These are phyloP conservation scores for Castanopsis chinensis DNA, from an alignment of 306 rosid species.

Conservation along the genomic window DNA sequence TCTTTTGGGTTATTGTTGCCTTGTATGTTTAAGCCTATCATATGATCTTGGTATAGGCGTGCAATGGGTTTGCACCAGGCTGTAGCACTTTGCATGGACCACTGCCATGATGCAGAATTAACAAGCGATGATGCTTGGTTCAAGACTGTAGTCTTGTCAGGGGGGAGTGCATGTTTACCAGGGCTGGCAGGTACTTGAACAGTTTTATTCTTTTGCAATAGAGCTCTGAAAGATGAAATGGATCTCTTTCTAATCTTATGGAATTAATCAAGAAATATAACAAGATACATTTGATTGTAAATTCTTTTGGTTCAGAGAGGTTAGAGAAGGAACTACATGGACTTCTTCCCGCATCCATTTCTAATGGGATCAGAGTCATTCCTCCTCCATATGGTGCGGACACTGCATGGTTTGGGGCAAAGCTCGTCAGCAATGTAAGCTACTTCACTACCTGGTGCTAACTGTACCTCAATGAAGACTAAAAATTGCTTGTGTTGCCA, in stretches of 20 bases:
- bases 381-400: slow-evolving; percentile 85
- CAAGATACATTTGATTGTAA: background rate
- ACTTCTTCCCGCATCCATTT: slow-evolving; percentile 54
- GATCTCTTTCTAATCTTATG: background rate
- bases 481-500: background rate
- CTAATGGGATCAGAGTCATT: slow-evolving; percentile 54
- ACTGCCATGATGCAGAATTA: slow-evolving; percentile 65
- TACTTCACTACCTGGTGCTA: background rate
- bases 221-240: slow-evolving; percentile 13
- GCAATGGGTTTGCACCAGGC: slow-evolving; percentile 90
- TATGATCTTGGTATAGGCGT: slow-evolving; percentile 50
- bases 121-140: slow-evolving; percentile 65
- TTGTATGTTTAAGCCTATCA: slow-evolving; percentile 3
- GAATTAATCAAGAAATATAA: background rate
- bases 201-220: background rate
- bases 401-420: slow-evolving; percentile 90
- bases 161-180: slow-evolving; percentile 87
- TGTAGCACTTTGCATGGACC: slow-evolving; percentile 79
- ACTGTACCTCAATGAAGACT: background rate
- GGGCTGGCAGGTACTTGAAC: slow-evolving; percentile 68
- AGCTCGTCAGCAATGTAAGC: slow-evolving; percentile 80
- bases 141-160: slow-evolving; percentile 75
- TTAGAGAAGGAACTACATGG: slow-evolving; percentile 63
- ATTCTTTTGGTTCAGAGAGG: slow-evolving; percentile 53
- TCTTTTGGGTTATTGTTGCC: background rate